Percentiles rank a stretch among this genome's conserved stretches.
Evolutionary conservation across 2,329 filamentous ascomycete species (phyloP).

Genomic region (Trichoderma oligosporum): DNA sequence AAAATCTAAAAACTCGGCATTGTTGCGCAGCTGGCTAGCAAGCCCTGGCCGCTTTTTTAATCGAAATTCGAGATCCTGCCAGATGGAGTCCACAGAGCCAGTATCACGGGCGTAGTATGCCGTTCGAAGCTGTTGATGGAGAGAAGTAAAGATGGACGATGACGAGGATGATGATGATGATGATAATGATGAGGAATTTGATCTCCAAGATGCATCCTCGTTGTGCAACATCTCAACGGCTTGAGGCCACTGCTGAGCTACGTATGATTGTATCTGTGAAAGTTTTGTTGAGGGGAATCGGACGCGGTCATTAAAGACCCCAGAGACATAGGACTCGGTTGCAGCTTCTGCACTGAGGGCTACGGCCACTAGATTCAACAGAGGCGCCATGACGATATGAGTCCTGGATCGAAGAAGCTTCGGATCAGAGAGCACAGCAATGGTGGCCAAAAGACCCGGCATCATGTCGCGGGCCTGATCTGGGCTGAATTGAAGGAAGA

Average conservation of each 20-base stretch:
- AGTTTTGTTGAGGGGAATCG: conserved; percentile 24
- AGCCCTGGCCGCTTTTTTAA: conserved; percentile 28
- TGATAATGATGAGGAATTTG: no score
- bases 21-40: conserved; percentile 29
- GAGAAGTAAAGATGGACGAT: conserved; percentile 19
- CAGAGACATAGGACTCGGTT: conserved; percentile 23
- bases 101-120: conserved; percentile 32
- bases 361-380: conserved; percentile 29
- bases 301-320: conserved; percentile 22
- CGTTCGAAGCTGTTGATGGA: conserved; percentile 30
- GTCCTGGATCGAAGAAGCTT: conserved; percentile 19
- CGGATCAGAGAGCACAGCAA: conserved; percentile 32
- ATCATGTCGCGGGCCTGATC: conserved; percentile 28
- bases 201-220: conserved; percentile 26
- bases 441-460: conserved; percentile 33
- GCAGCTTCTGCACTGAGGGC: conserved; percentile 24
- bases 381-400: conserved; percentile 27
- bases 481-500: conserved; percentile 32
- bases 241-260: conserved; percentile 30
- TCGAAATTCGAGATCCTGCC: conserved; percentile 32
- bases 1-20: conserved; percentile 38
- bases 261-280: conserved; percentile 26
- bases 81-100: conserved; percentile 31
- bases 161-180: no score
- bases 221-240: conserved; percentile 26